Evolutionary conservation across 140 eudicot species (phyloP), one percentile per base, ranked within the genome.

Genomic region (Bidens hawaiensis): DNA sequence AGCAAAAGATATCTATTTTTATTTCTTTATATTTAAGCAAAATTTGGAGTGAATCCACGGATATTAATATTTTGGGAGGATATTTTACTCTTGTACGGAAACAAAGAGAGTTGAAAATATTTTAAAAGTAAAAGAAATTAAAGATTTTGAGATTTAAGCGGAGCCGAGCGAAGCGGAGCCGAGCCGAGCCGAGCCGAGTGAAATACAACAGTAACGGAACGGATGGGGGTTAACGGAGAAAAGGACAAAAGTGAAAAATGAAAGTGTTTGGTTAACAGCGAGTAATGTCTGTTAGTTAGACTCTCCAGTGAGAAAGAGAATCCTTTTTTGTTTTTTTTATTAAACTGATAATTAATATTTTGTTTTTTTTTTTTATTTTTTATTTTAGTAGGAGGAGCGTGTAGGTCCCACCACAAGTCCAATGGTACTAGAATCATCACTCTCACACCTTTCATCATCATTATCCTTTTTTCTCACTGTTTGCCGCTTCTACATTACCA

Each of bases 351-450:
- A 10, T 27, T 19, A 24, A 26, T 56, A n/a, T 43, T 9, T 65
- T 3, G 45, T 38, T 38, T 38, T 30, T 30, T 30, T 30, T 30
- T 30, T 30, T 4, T 30, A 0, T 4, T 4, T 46, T 50, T 21
- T 6, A 22, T 51, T 51, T 18, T 48, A 48, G 11, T 3, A 10
- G 6, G 15, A 52, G 59, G 14, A 48, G 70, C 7, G 21, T 62
- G 30, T 62, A 40, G 77, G 70, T 52, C 66, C 70, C 77, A 72
- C 71, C 23, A 25, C 41, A 72, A 62, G 65, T 72, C 59, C 77
- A 63, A 63, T 66, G n/a, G n/a, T n/a, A n/a, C n/a, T n/a, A n/a
- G n/a, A 63, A 72, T 72, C 77, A 72, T 72, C 60, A 64, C 71
- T 72, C 71, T 63, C 66, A 72, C 76, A 63, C 77, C 63, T 52